Base-by-base conservation (phyloP, 306 rosid species). In the Pyrus bretschneideri region DNA sequence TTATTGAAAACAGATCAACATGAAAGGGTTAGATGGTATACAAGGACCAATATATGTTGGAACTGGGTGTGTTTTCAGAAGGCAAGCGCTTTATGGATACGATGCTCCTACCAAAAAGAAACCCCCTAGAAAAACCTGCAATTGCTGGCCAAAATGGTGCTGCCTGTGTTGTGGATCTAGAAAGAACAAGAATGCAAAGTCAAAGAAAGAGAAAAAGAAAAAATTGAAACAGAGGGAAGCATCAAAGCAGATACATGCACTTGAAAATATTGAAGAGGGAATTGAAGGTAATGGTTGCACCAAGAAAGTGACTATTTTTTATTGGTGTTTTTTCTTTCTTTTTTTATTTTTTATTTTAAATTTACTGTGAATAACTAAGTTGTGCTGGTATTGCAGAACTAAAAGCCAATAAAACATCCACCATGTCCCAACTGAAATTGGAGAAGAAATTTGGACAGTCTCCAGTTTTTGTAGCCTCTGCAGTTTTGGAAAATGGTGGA, bases 11-110 rank as follows among this genome's bases (percentile, higher is more conserved):
- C 96, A 91, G 98, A 92, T 95, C 84, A 95, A 92, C 88, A 92
- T 95, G 99, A 95, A 92, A 89, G 99, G 97, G 33, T 83, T 95
- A 76, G 97, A 95, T 73, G 99, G 97, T 40, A 76, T 92, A 75
- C 97, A 95, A 89, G 99, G 99, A 73, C 99, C 97, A 60, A 92
- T 95, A 77, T 95, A 95, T 76, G 97, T 92, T 4, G 99, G 99
- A 83, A 95, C 99, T 59, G 97, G 97, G 75, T 95, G 99, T 76
- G 97, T 92, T 81, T 95, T 95, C 91, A 85, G 96, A 86, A 89
- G 96, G 91, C 72, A 73, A 15, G 99, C 97, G 0, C 96, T 95
- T 15, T 95, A 95, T 77, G 99, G 97, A 75, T 89, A 55, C 31
- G 99, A 95, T 66, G 99, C 97, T 21, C 99, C 99, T 60, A 35